phyloP scores from a whole-genome alignment of 352 stramenopile genomes.

The Pythium insidiosum region DNA sequence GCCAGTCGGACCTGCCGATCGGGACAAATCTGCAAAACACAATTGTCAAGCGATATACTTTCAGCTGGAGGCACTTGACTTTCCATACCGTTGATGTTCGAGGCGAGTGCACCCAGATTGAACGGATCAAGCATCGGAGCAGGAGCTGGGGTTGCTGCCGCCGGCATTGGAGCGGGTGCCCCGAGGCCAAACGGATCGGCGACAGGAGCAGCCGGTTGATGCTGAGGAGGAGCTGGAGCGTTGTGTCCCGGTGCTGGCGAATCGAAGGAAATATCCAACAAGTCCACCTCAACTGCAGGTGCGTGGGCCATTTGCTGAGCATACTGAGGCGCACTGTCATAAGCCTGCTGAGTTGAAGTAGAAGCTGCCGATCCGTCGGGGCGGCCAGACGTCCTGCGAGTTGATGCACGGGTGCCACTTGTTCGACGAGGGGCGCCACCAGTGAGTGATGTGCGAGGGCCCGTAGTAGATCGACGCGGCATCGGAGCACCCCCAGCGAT shows the following conservation, averaged over 20 bases:
- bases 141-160: constrained; percentile 16
- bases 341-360: no score
- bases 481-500: constrained; percentile 73
- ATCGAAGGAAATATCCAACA: constrained; percentile 83
- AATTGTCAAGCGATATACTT: background rate
- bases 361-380: constrained; percentile 31
- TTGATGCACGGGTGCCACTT: constrained; percentile 19
- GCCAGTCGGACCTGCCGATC: constrained; percentile 12
- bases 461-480: constrained; percentile 20
- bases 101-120: constrained; percentile 57
- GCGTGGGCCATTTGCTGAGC: constrained; percentile 21
- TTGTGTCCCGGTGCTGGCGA: constrained; percentile 18
- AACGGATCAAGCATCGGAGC: constrained; percentile 47
- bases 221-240: constrained; percentile 20
- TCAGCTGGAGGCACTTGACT: background rate
- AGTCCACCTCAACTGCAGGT: constrained; percentile 57
- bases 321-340: no score
- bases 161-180: constrained; percentile 19
- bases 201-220: constrained; percentile 17
- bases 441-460: constrained; percentile 18
- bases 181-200: constrained; percentile 62
- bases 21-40: constrained; percentile 41
- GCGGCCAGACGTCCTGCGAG: constrained; percentile 23
- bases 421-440: constrained; percentile 26
- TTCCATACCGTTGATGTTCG: constrained; percentile 69